Evolutionary conservation across 2,329 filamentous ascomycete species (phyloP), one percentile per base, ranked within the genome.

Genomic region (Chrysoporthe deuterocubensis): DNA sequence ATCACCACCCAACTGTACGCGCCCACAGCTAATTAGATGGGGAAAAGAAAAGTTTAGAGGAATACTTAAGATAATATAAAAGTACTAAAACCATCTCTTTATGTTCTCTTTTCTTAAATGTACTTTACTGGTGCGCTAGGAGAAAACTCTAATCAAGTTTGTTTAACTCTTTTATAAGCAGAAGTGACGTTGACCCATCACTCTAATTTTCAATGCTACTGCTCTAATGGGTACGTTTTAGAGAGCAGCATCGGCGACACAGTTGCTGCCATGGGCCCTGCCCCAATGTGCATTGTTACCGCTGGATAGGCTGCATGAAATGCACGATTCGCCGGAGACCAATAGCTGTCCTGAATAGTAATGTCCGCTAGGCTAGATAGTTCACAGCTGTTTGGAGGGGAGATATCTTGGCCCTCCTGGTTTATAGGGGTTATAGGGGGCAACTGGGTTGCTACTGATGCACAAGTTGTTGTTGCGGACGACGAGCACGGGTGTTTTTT

Each of bases 401-500:
- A 92, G 80, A 92, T 84, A 69, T 88, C 81, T 72, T 93, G 89
- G 74, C 93, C 90, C 60, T 86, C 83, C 65, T 78, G 78, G 72
- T 84, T 80, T 82, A 89, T 85, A 61, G 88, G 88, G 88, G 87
- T 60, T 89, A 74, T 85, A 90, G 73, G 89, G 87, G 73, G 73
- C 70, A 74, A 74, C 70, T 76, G 72, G 67, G 65, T 71, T 73
- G 71, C 67, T 73, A 71, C 66, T 69, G 73, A 66, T 73, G n/a
- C n/a, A n/a, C n/a, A n/a, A n/a, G n/a, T n/a, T n/a, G n/a, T n/a
- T n/a, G n/a, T n/a, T n/a, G n/a, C n/a, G n/a, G n/a, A n/a, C n/a
- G 63, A 54, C 74, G 68, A 56, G 44, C 40, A 66, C 58, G 57
- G 71, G 60, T 60, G 72, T 42, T 71, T 58, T 32, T 66, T 77